Conservation (phyloP, 1,284 basidiomycete genomes). For the Polyporus tsugae region DNA sequence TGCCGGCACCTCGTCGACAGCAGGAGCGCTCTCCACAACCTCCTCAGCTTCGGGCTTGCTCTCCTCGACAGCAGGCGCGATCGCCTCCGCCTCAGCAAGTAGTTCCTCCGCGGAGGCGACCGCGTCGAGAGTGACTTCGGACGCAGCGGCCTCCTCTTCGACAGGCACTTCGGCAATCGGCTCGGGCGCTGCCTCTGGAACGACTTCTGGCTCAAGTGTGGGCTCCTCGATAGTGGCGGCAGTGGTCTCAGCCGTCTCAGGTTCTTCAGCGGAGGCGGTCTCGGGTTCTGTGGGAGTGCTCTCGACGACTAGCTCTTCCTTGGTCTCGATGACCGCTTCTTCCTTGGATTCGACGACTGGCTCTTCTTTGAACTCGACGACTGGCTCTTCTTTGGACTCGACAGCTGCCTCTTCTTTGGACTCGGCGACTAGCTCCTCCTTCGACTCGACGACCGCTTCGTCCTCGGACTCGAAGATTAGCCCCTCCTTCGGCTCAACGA, state of each 20-base stretch:
- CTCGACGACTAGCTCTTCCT: background rate
- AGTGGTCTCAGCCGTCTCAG: background rate
- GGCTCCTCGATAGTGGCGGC: constrained; percentile 1
- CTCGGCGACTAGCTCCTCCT: background rate
- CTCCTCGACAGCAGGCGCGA: constrained; percentile 8
- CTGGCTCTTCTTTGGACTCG: background rate
- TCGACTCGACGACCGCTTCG: background rate
- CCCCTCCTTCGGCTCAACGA: background rate
- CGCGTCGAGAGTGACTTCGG: background rate
- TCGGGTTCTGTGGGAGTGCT: constrained; percentile 7
- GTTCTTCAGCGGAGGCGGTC: background rate
- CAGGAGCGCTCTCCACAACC: constrained; percentile 14
- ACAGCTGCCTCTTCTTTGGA: background rate
- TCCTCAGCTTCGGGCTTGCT: constrained; percentile 6
- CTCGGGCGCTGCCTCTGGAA: constrained; percentile 6
- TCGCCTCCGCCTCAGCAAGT: background rate
- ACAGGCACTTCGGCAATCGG: background rate
- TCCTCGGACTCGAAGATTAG: background rate
- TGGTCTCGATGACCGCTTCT: background rate
- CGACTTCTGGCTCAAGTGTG: constrained; percentile 4
- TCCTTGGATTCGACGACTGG: background rate
- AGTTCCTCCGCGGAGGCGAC: constrained; percentile 15
- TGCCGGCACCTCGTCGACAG: constrained; percentile 14
- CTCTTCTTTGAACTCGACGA: background rate
- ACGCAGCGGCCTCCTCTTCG: background rate